Conservation (phyloP, 257 asterid genomes). For the Penstemon newberryi region DNA sequence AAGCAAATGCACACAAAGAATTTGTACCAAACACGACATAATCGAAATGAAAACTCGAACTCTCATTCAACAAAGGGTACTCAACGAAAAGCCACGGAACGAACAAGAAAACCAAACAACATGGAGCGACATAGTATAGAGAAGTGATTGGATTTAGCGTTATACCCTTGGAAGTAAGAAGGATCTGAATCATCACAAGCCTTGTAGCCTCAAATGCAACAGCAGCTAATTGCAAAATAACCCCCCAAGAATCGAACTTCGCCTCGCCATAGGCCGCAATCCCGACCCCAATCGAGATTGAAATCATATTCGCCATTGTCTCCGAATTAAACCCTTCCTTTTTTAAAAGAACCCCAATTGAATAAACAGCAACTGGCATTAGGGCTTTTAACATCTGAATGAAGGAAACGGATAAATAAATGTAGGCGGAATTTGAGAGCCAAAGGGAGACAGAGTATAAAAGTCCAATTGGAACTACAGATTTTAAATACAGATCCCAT, state of each 20-base stretch:
- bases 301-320: conserved; percentile 35
- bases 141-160: conserved; percentile 34
- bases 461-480: conserved; percentile 32
- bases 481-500: conserved; percentile 34
- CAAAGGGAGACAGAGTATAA: conserved; percentile 32
- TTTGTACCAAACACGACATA: conserved; percentile 31
- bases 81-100: conserved; percentile 34
- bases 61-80: conserved; percentile 27
- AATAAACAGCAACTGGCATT: conserved; percentile 34
- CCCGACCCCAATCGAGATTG: conserved; percentile 33
- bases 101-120: conserved; percentile 34
- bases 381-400: conserved; percentile 34
- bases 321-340: conserved; percentile 30
- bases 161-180: conserved; percentile 29
- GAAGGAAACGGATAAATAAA: conserved; percentile 28
- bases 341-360: conserved; percentile 28
- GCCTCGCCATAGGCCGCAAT: conserved; percentile 36
- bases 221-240: conserved; percentile 27
- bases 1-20: conserved; percentile 31
- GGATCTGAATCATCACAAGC: conserved; percentile 32
- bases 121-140: conserved; percentile 32
- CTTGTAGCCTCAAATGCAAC: conserved; percentile 35
- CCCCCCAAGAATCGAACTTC: conserved; percentile 31
- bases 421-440: conserved; percentile 34
- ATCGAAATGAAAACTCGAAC: conserved; percentile 30